Base-by-base conservation (phyloP, 1,284 basidiomycete genomes). In the Trichosporon coremiiforme region DNA sequence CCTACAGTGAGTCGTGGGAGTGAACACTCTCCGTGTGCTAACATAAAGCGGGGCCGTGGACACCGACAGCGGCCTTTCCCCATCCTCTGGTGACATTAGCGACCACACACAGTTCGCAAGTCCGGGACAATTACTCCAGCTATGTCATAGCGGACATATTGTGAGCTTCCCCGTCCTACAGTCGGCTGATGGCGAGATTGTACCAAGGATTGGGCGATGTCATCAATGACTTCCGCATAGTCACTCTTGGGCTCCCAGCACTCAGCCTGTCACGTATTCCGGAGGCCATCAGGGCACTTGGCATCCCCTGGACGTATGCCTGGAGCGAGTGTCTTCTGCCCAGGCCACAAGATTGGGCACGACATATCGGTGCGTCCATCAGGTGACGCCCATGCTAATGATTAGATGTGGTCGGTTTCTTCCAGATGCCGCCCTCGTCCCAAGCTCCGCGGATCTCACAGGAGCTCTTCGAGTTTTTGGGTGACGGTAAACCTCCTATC, bases 301-400 rank as follows among this genome's bases (percentile, higher is more conserved):
- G 88, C 72, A 82, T 90, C 8, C 90, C 90, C 6, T 89, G 87
- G 86, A 89, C 89, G 17, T 91, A 90, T 76, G 89, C 89, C 73
- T 89, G 90, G 85, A 88, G 87, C 69, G 86, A 88, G 5, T 85
- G 86, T 1, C 76, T 91, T 22, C 88, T 90, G 0, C 87, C 88
- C 0, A 89, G 89, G 73, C 90, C 89, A 0, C 77, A 85, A 6
- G 89, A 90, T 76, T 90, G 89, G 87, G 87, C 85, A 71, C 87
- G 86, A 67, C 82, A 88, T 74, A 88, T 88, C 60, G 89, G 89
- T 89, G 72, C 66, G 81, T 78, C 7, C 33, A 4, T 25, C n/a
- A 64, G 15, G 41, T 38, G 12, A 8, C 13, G 8, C 20, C 20
- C 8, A 15, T 2, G 31, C 63, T 69, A 47, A 72, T 60, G 45